Conservation (phyloP, 2,329 filamentous ascomycete genomes). For the Colletotrichum euphorbiae region DNA sequence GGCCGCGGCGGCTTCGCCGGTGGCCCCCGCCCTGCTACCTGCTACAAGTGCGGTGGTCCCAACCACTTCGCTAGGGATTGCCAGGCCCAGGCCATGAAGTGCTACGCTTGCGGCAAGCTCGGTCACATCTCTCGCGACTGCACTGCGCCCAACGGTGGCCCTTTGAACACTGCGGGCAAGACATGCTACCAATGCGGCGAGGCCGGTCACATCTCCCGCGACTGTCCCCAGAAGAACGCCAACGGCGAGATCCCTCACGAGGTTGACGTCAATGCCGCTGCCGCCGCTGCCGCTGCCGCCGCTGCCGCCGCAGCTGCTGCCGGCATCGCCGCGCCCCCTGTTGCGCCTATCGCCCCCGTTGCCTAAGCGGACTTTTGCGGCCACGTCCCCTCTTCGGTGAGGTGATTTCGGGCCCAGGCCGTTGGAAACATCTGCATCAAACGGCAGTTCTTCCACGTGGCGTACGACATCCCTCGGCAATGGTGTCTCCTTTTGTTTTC, state of each 20-base stretch:
- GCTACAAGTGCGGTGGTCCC: slow-evolving; percentile 83
- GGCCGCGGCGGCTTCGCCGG: slow-evolving; percentile 81
- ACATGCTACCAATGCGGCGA: slow-evolving; percentile 98
- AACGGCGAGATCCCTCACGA: slow-evolving; percentile 62
- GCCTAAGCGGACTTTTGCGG: slow-evolving; percentile 45
- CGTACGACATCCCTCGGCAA: slow-evolving; percentile 5
- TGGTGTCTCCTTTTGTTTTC: slow-evolving; percentile 26
- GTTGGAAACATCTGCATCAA: neutral
- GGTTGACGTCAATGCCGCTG: slow-evolving; percentile 57
- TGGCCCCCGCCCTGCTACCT: slow-evolving; percentile 75
- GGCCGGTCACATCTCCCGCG: slow-evolving; percentile 94
- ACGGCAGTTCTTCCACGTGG: neutral
- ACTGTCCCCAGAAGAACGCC: slow-evolving; percentile 82
- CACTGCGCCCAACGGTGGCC: slow-evolving; percentile 95
- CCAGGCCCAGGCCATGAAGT: slow-evolving; percentile 98
- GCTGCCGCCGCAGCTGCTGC: slow-evolving; percentile 54
- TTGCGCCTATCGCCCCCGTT: slow-evolving; percentile 55
- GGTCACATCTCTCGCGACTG: slow-evolving; percentile 92
- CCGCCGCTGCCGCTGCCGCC: slow-evolving; percentile 52
- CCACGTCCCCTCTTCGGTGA: neutral
- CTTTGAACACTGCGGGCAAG: slow-evolving; percentile 95
- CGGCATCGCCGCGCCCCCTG: slow-evolving; percentile 50
- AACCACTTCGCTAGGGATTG: slow-evolving; percentile 99
- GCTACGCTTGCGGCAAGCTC: slow-evolving; percentile 95
- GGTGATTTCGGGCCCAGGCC: slow-evolving; percentile 11